Percentiles rank a stretch among this genome's conserved stretches.
Conservation (phyloP, 2,329 filamentous ascomycete species). For the Arthroderma uncinatum region DNA sequence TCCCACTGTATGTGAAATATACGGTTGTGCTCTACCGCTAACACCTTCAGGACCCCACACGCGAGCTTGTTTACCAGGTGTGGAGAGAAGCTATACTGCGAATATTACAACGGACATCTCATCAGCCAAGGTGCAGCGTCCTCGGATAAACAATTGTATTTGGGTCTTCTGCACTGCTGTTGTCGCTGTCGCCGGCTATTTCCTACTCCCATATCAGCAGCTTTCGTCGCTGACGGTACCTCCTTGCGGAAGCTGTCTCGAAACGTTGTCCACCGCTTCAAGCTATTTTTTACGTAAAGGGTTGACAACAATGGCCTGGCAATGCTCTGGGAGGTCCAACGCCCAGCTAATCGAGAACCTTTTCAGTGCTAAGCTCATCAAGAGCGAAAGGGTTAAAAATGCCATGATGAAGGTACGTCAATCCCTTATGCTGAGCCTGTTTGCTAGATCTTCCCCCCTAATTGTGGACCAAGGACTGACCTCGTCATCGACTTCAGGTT, state of each 20-base stretch:
- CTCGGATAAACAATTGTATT: neutral
- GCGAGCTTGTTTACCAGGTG: neutral
- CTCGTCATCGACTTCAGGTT: slow-evolving; percentile 44
- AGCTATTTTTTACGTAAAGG: slow-evolving; percentile 7
- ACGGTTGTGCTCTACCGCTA: neutral
- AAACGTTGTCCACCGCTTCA: slow-evolving; percentile 6
- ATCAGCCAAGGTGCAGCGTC: neutral
- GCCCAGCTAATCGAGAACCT: slow-evolving; percentile 67
- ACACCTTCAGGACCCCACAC: neutral
- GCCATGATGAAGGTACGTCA: slow-evolving; percentile 61
- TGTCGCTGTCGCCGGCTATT: neutral
- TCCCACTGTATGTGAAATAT: neutral
- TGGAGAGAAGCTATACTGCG: neutral
- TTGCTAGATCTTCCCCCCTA: neutral
- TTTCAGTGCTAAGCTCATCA: slow-evolving; percentile 59
- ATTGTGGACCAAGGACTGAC: neutral
- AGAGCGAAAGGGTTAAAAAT: slow-evolving; percentile 56
- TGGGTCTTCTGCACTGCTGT: neutral
- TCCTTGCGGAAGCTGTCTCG: neutral
- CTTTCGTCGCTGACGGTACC: neutral
- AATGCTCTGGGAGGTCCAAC: slow-evolving; percentile 66
- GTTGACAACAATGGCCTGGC: slow-evolving; percentile 67
- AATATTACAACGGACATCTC: neutral
- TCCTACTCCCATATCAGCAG: neutral
- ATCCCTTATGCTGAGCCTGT: neutral